These are phyloP conservation scores for Plasmodium coatneyi DNA, from an alignment of 169 alveolate genomes.

Conservation along the genomic window DNA sequence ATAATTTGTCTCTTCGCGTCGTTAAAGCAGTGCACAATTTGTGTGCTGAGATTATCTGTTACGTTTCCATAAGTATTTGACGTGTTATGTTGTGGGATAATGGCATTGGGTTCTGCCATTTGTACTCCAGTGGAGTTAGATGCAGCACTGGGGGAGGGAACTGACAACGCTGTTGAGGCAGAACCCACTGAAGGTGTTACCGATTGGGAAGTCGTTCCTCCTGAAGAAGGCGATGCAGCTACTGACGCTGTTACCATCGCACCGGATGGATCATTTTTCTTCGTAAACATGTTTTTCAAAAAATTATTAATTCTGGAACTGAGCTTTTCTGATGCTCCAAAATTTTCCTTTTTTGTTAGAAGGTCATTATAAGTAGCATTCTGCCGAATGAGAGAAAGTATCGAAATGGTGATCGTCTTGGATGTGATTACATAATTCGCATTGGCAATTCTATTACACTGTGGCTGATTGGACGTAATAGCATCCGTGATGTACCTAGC, in stretches of 20 bases:
- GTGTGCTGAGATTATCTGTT: slow-evolving; percentile 18
- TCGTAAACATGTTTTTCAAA: slow-evolving; percentile 58
- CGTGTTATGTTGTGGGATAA: not conserved
- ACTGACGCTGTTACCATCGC: not conserved
- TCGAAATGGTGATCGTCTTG: slow-evolving; percentile 20
- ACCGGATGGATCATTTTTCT: not conserved
- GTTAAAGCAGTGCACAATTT: slow-evolving; percentile 37
- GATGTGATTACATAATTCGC: slow-evolving; percentile 47
- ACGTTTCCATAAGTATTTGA: not conserved
- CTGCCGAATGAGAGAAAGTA: slow-evolving; percentile 18
- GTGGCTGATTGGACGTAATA: not conserved
- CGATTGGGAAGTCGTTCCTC: not conserved
- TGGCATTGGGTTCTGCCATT: not conserved
- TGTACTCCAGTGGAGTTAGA: not conserved
- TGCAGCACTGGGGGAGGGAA: not conserved
- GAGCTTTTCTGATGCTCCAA: slow-evolving; percentile 35
- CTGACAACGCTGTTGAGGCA: not conserved
- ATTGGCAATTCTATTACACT: not conserved
- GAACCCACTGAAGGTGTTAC: not conserved
- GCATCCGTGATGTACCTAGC: not conserved
- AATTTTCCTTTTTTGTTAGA: slow-evolving; percentile 44
- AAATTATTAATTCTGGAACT: slow-evolving; percentile 61
- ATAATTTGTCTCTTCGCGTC: slow-evolving; percentile 64
- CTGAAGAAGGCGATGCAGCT: not conserved
- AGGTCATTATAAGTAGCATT: slow-evolving; percentile 7